A percentile compares a stretch with the other conserved stretches of the same genome.
These are phyloP conservation scores for Delitschia confertaspora DNA, from an alignment of 495 filamentous ascomycete genomes.

Conservation along the genomic window DNA sequence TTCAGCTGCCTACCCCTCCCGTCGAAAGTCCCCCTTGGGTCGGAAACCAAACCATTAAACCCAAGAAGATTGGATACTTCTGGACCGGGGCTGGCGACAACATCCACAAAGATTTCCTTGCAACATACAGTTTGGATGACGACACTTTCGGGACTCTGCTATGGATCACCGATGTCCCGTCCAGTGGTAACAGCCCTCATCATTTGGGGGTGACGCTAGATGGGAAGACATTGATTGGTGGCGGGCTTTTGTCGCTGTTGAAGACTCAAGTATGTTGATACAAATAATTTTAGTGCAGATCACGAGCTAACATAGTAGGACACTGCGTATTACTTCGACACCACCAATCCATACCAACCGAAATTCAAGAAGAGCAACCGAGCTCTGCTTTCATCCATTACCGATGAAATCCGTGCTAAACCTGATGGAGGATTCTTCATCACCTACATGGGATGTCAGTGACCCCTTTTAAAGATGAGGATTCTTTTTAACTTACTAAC, in stretches of 20 bases:
- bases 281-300: background rate
- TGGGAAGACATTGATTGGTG: slow-evolving; percentile 51
- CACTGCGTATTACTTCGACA: slow-evolving; percentile 57
- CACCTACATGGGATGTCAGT: slow-evolving; percentile 46
- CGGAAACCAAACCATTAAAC: slow-evolving; percentile 46
- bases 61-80: slow-evolving; percentile 61
- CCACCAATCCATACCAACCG: slow-evolving; percentile 48
- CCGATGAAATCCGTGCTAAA: slow-evolving; percentile 56
- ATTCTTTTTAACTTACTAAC: slow-evolving; percentile 5
- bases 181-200: slow-evolving; percentile 54
- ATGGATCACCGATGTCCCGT: slow-evolving; percentile 50
- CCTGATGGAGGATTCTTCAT: slow-evolving; percentile 58
- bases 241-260: slow-evolving; percentile 51
- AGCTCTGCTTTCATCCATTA: slow-evolving; percentile 47
- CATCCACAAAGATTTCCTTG: slow-evolving; percentile 52
- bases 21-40: slow-evolving; percentile 46
- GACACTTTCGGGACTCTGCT: slow-evolving; percentile 54
- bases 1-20: slow-evolving; percentile 51
- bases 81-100: slow-evolving; percentile 55
- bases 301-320: slow-evolving; percentile 32
- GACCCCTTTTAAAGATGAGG: no score
- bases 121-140: slow-evolving; percentile 52
- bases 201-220: slow-evolving; percentile 50
- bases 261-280: slow-evolving; percentile 33
- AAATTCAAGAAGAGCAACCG: slow-evolving; percentile 52